Evolutionary conservation across 306 rosid species (phyloP).

Genomic region (Lagenaria siceraria): DNA sequence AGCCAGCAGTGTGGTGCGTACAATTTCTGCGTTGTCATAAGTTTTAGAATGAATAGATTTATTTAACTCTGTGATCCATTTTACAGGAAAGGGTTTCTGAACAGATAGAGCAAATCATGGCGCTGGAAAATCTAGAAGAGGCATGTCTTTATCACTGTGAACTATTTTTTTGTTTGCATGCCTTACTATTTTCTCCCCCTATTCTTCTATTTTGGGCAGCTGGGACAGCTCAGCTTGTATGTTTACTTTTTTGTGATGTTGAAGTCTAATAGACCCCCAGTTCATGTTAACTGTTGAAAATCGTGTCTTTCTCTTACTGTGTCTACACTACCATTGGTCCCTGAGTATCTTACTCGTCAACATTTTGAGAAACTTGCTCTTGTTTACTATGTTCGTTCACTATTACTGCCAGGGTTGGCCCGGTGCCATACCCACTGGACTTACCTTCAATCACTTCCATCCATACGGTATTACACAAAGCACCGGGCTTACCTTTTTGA

Average conservation of each 20-base stretch:
- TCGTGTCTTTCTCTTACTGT: not conserved
- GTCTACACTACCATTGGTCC: not conserved
- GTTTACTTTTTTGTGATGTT: not conserved
- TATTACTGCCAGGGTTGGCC: not conserved
- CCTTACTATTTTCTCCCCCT: not conserved
- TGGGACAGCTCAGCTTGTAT: not conserved
- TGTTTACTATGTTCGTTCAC: not conserved
- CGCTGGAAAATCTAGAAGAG: constrained; percentile 93
- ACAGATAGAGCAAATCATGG: constrained; percentile 89
- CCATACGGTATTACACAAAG: not conserved
- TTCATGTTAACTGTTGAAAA: not conserved
- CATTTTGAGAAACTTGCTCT: not conserved
- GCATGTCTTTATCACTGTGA: constrained; percentile 19
- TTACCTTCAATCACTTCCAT: not conserved
- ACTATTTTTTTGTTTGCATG: not conserved
- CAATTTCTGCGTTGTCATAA: constrained; percentile 13
- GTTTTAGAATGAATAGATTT: constrained; percentile 1
- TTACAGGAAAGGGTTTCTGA: constrained; percentile 72
- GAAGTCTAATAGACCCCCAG: not conserved
- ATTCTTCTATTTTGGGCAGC: not conserved
- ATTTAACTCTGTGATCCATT: constrained; percentile 8
- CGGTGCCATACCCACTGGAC: not conserved
- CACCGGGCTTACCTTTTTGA: not conserved
- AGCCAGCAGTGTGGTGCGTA: constrained; percentile 58
- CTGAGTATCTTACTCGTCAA: not conserved